phyloP scores from a whole-genome alignment of 441 rosid species.

The Pelargonium australe region DNA sequence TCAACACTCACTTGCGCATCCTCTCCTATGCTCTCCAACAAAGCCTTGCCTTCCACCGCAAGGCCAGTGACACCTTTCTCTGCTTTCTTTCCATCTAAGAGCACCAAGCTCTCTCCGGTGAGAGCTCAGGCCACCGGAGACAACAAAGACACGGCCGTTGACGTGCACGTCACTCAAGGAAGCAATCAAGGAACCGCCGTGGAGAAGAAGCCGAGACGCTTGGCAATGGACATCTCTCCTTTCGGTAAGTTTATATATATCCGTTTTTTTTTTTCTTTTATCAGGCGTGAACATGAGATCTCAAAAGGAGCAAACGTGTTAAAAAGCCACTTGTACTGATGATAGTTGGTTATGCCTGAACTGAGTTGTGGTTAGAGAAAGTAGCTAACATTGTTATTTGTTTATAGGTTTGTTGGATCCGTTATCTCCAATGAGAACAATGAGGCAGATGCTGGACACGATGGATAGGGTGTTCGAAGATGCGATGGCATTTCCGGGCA shows the following conservation, averaged over 20 bases:
- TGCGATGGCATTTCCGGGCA: slow-evolving; percentile 31
- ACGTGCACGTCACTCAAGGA: slow-evolving; percentile 41
- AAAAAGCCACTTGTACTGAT: too few relatives aligned
- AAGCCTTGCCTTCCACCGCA: neutral
- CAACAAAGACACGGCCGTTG: slow-evolving; percentile 40
- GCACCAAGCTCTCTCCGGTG: slow-evolving; percentile 6
- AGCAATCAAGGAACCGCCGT: slow-evolving; percentile 32
- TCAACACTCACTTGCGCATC: slow-evolving; percentile 33
- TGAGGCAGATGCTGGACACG: slow-evolving; percentile 72
- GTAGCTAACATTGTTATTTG: too few relatives aligned
- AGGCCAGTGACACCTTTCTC: slow-evolving; percentile 23
- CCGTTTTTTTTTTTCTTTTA: too few relatives aligned
- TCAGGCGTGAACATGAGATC: too few relatives aligned
- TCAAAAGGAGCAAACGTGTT: too few relatives aligned
- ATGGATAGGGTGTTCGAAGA: slow-evolving; percentile 70
- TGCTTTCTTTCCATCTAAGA: slow-evolving; percentile 23
- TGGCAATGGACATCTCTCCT: slow-evolving; percentile 46
- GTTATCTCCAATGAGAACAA: slow-evolving; percentile 59
- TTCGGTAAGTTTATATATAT: slow-evolving; percentile 38
- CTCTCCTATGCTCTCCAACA: slow-evolving; percentile 28
- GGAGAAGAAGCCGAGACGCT: slow-evolving; percentile 35
- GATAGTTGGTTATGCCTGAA: too few relatives aligned
- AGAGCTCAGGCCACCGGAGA: slow-evolving; percentile 39
- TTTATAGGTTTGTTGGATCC: slow-evolving; percentile 55
- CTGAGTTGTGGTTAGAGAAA: too few relatives aligned